Evolutionary conservation across 768 basidiomycete genomes (phyloP), one percentile per base, ranked within the genome.

Genomic region (Psilocybe sp.): DNA sequence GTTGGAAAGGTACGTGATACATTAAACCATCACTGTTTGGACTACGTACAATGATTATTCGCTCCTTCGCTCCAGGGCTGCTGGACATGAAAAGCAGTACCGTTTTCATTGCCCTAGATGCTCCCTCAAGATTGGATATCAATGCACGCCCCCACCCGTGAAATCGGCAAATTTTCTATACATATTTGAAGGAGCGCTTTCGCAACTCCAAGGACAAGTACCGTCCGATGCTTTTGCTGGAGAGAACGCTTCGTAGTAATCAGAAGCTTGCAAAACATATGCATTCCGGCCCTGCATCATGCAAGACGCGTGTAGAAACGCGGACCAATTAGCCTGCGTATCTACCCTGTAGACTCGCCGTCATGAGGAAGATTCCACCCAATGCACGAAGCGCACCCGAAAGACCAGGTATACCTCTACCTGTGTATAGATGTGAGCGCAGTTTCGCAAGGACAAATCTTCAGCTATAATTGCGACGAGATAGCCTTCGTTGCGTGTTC

Each of bases 141-240:
- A 95, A 65, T 75, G 82, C 14, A 77, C 74, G 33, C 84, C 87
- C 4, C 88, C 87, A 0, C 91, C 92, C 32, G 74, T 77, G 38
- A 92, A 89, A 67, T 80, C 82, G 2, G 85, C 80, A 2, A 82
- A 88, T 1, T 94, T 84, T 66, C 60, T 94, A 34, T 96, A 94
- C 64, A 81, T 95, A 47, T 57, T 91, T 43, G 74, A 81, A 40
- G 93, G 93, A 4, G 86, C 90, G 14, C 75, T 96, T 50, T 92
- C 89, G n/a, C 88, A 89, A 60, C 71, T 87, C 57, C 93, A 96
- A 73, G 93, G 93, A 32, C 85, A 92, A 61, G 69, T 93, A 31
- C 93, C 93, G 9, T 68, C 76, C 40, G 90, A 91, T 55, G 93
- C 93, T 5, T 92, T 95, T 60, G 84, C 87, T 44, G 75, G 79